Evolutionary conservation across 495 filamentous ascomycete genomes (phyloP).

Genomic region (Xylaria sp.): DNA sequence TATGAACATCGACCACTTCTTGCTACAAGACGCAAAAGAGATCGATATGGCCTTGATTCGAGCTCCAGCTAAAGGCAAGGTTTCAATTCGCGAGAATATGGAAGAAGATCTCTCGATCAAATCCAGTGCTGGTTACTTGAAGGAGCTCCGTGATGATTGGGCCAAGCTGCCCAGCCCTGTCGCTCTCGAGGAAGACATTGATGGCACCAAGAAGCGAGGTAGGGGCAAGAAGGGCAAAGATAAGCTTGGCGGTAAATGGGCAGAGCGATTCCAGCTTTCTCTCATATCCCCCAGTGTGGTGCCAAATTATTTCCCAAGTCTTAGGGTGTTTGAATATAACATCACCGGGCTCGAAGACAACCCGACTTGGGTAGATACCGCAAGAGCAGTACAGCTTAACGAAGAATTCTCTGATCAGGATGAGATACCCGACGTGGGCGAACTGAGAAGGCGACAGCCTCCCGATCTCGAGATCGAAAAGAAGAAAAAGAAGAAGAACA

Average conservation of each 20-base stretch:
- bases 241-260: constrained; percentile 77
- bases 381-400: constrained; percentile 22
- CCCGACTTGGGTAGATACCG: constrained; percentile 51
- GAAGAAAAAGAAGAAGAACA: constrained; percentile 60
- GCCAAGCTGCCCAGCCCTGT: constrained; percentile 71
- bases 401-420: background rate
- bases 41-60: constrained; percentile 63
- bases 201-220: constrained; percentile 44
- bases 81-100: constrained; percentile 42
- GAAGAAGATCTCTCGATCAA: constrained; percentile 65
- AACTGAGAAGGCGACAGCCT: constrained; percentile 35
- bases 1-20: constrained; percentile 99
- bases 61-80: constrained; percentile 47
- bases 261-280: constrained; percentile 82
- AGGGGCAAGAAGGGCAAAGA: constrained; percentile 56
- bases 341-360: constrained; percentile 74
- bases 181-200: constrained; percentile 40
- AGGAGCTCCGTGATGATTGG: constrained; percentile 80
- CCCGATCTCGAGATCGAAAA: constrained; percentile 35
- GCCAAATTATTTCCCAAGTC: constrained; percentile 89
- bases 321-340: constrained; percentile 93
- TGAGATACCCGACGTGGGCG: constrained; percentile 21
- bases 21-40: constrained; percentile 85
- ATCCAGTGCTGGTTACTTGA: constrained; percentile 78
- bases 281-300: constrained; percentile 86